Evolutionary conservation across 257 asterid genomes (phyloP), one percentile per base, ranked within the genome.

Genomic region (Penstemon barbatus): DNA sequence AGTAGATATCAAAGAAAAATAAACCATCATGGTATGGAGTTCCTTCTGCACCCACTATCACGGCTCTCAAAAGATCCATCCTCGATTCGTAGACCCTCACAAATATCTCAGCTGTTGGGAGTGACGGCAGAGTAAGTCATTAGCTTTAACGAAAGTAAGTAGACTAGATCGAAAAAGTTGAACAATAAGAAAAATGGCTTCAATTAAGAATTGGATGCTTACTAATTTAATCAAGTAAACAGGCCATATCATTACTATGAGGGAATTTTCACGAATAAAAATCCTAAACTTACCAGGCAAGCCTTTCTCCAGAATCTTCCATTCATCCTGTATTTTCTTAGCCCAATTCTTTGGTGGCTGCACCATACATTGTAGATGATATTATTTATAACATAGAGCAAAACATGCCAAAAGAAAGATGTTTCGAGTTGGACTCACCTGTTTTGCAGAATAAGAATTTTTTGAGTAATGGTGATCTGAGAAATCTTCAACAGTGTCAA

Each of bases 11-110:
- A 65, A 93, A 93, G 96, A 93, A 89, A 76, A 86, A 93, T 72
- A 93, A 94, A 25, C 97, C 98, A 68, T 88, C 98, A 65, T 90
- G 95, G 74, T 90, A 93, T 12, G 98, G 98, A 40, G 98, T 93
- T 73, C 98, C 96, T 71, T 88, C 94, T 12, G 97, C 96, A 63
- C 98, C 98, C 53, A 88, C 71, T 61, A 93, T 86, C 71, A 81
- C 96, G 41, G 97, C 97, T 80, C 96, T 79, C 86, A 93, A 77
- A 69, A 93, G 88, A 78, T 93, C 96, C 96, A 93, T 90, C 70
- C 95, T 82, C 13, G 90, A 61, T 75, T 93, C 98, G 15, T 85
- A 90, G 53, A 81, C 97, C 85, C 98, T 76, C 57, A 88, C 97
- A 69, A 81, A 84, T 75, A 90, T 84, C 49, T 81, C 78, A 72